phyloP scores from a whole-genome alignment of 371 early-diverging fungal genomes.

The Actinomucor elegans region DNA sequence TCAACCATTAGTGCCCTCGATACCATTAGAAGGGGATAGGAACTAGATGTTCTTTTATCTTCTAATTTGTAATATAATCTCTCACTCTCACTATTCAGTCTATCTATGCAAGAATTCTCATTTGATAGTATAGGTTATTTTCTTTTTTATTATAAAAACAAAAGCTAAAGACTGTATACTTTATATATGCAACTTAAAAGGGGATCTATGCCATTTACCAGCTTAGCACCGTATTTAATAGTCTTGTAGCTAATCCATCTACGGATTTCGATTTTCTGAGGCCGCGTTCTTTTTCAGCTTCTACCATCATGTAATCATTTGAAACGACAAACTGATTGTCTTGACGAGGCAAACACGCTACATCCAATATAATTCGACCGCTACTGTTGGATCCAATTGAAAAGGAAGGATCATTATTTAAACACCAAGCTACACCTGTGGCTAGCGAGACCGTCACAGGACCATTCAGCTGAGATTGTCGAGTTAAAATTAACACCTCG shows the following conservation, averaged over 20 bases:
- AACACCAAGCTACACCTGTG: conserved; percentile 2
- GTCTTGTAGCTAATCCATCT: conserved; percentile 9
- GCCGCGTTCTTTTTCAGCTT: not conserved
- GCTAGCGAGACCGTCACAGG: conserved; percentile 4
- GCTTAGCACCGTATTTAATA: conserved; percentile 6
- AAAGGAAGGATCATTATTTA: not conserved
- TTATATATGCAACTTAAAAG: too few species aligned
- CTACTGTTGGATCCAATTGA: not conserved
- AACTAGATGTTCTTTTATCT: too few species aligned
- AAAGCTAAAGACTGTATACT: too few species aligned
- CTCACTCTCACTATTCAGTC: too few species aligned
- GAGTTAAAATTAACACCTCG: not conserved
- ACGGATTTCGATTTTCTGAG: conserved; percentile 9
- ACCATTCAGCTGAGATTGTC: conserved; percentile 2
- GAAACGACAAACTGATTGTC: conserved; percentile 12
- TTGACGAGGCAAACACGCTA: conserved; percentile 5
- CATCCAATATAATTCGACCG: not conserved
- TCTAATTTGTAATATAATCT: too few species aligned
- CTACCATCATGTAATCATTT: not conserved
- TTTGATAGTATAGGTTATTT: too few species aligned
- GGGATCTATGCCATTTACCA: too few species aligned
- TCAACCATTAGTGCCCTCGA: conserved; percentile 15
- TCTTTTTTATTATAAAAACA: too few species aligned
- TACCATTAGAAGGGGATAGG: not conserved
- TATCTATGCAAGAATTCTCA: too few species aligned